Evolutionary conservation across 2,329 filamentous ascomycete species (phyloP).

Genomic region (Arthrobotrys sinensis): DNA sequence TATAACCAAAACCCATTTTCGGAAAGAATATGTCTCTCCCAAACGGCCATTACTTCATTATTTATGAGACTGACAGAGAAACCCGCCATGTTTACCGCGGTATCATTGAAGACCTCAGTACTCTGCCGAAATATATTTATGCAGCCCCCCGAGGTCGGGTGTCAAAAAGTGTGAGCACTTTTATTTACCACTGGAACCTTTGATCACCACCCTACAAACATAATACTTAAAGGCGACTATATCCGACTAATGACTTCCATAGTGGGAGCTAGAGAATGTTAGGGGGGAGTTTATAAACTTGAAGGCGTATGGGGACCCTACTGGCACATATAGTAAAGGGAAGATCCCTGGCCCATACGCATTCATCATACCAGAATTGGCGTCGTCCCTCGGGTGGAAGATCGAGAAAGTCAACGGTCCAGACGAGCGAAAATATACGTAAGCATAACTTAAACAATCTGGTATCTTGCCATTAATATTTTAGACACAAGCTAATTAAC

Average conservation of each 20-base stretch:
- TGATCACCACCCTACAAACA: no score
- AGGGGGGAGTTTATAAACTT: neutral
- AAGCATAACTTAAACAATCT: neutral
- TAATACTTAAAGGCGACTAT: no score
- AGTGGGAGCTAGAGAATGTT: neutral
- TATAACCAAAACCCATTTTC: neutral
- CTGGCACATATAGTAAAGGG: neutral
- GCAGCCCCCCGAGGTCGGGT: neutral
- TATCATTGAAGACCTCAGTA: neutral
- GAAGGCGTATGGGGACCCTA: neutral
- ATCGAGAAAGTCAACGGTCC: neutral
- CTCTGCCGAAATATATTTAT: neutral
- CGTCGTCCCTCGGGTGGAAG: neutral
- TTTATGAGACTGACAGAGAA: neutral
- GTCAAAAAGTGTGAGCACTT: no score
- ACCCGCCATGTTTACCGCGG: neutral
- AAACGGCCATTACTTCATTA: neutral
- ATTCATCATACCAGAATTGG: neutral
- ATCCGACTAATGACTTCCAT: neutral
- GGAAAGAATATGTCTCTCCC: neutral
- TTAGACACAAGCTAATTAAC: no score
- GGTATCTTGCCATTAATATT: no score
- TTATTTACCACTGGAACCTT: no score
- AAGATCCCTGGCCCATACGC: neutral
- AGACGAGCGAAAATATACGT: neutral